phyloP scores from a whole-genome alignment of 495 filamentous ascomycete genomes.

The Xylaria longipes region DNA sequence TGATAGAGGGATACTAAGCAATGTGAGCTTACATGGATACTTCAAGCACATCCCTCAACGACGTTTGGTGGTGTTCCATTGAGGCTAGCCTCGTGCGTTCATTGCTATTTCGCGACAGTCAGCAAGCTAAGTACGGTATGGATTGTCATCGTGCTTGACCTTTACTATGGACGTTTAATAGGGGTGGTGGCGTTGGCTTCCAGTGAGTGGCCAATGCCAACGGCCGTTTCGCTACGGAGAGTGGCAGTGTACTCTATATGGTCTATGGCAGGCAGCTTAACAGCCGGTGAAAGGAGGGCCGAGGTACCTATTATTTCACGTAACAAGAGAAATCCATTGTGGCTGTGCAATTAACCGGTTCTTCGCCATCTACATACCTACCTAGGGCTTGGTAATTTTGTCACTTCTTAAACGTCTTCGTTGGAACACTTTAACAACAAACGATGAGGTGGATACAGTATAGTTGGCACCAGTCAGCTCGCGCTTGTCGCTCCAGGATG shows the following conservation, averaged over 20 bases:
- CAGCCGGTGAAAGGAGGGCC: neutral
- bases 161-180: too few relatives aligned
- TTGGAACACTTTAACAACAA: too few relatives aligned
- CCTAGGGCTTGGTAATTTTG: too few relatives aligned
- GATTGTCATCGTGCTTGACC: neutral
- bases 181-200: neutral
- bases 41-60: neutral
- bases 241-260: neutral
- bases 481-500: too few relatives aligned
- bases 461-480: too few relatives aligned
- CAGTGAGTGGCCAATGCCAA: neutral
- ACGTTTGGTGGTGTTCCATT: neutral
- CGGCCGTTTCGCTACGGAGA: neutral
- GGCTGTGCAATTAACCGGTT: too few relatives aligned
- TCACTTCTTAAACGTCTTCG: too few relatives aligned
- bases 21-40: neutral
- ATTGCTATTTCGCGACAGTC: neutral
- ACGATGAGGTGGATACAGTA: too few relatives aligned
- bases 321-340: too few relatives aligned
- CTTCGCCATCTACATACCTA: too few relatives aligned
- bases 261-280: neutral
- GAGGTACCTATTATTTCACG: neutral
- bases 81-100: neutral
- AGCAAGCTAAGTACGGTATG: neutral
- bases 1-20: conserved; percentile 17